phyloP scores from a whole-genome alignment of 768 basidiomycete genomes.

The Tricholomella constricta region DNA sequence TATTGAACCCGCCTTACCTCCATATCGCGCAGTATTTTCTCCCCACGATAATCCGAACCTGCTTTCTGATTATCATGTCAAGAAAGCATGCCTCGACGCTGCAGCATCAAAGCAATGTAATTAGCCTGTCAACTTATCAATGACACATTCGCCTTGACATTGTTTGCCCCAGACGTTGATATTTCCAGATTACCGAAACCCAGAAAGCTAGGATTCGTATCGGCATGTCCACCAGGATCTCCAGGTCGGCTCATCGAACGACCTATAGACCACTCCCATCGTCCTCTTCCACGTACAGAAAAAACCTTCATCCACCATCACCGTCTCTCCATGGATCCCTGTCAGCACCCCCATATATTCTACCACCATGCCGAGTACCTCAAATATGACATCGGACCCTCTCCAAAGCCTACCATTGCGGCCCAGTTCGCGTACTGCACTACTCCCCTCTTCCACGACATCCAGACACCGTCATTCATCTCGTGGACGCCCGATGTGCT shows the following conservation, averaged over 20 bases:
- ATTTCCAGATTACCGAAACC: conserved; percentile 16
- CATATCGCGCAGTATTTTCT: conserved; percentile 43
- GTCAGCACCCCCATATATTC: conserved; percentile 36
- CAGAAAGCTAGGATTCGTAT: conserved; percentile 24
- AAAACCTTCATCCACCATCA: conserved; percentile 49
- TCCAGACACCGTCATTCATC: conserved; percentile 43
- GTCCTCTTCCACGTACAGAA: conserved; percentile 18
- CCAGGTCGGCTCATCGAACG: conserved; percentile 25
- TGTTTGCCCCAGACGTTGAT: conserved; percentile 21
- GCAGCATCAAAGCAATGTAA: conserved; percentile 32
- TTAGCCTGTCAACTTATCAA: neutral
- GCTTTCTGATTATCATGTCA: conserved; percentile 34
- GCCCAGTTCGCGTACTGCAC: conserved; percentile 47
- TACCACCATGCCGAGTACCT: conserved; percentile 48
- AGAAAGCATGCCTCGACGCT: conserved; percentile 31
- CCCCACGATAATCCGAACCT: conserved; percentile 40
- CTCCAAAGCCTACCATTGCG: conserved; percentile 34
- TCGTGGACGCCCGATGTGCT: conserved; percentile 37
- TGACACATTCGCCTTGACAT: neutral
- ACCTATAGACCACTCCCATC: conserved; percentile 24
- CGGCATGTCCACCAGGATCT: conserved; percentile 32
- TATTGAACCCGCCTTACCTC: conserved; percentile 39
- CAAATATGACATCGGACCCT: conserved; percentile 37
- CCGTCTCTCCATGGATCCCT: conserved; percentile 45
- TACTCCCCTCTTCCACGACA: conserved; percentile 37